These are phyloP conservation scores for Rhizopogon roseolus DNA, from an alignment of 768 basidiomycete species.

Conservation along the genomic window DNA sequence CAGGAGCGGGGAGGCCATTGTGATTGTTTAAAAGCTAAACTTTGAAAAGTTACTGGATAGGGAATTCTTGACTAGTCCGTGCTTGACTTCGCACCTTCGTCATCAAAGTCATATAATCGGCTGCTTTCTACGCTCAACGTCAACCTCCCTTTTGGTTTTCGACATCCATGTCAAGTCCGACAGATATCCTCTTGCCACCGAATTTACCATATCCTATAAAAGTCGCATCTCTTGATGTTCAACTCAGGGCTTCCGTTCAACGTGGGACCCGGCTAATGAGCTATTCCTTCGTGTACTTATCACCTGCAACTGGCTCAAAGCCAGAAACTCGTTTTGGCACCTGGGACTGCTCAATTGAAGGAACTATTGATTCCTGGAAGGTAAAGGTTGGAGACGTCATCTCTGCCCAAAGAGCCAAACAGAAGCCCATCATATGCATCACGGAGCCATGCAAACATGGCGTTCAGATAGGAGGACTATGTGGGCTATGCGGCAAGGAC, in stretches of 20 bases:
- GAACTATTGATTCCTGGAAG: conserved; percentile 69
- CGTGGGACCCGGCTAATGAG: conserved; percentile 79
- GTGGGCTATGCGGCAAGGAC: conserved; percentile 93
- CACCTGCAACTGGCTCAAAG: conserved; percentile 37
- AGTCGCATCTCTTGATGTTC: conserved; percentile 63
- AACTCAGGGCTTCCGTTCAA: conserved; percentile 38
- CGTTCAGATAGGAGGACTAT: conserved; percentile 87
- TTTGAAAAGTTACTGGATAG: not conserved
- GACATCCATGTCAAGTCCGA: conserved; percentile 50
- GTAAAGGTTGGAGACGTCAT: conserved; percentile 63
- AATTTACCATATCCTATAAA: conserved; percentile 86
- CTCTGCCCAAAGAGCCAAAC: conserved; percentile 51
- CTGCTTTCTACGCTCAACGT: not conserved
- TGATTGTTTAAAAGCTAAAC: too few species aligned
- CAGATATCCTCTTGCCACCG: conserved; percentile 71
- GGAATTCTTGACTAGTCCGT: not conserved
- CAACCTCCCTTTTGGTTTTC: not conserved
- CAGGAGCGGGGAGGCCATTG: conserved; percentile 33
- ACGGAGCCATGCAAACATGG: conserved; percentile 96
- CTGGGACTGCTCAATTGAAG: conserved; percentile 88
- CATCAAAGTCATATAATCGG: not conserved
- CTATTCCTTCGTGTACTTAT: conserved; percentile 71
- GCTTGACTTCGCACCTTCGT: not conserved
- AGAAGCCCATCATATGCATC: conserved; percentile 58
- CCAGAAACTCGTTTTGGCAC: conserved; percentile 78